Evolutionary conservation across 495 filamentous ascomycete genomes (phyloP), one percentile per base, ranked within the genome.

Genomic region (Penicillium turbatum): DNA sequence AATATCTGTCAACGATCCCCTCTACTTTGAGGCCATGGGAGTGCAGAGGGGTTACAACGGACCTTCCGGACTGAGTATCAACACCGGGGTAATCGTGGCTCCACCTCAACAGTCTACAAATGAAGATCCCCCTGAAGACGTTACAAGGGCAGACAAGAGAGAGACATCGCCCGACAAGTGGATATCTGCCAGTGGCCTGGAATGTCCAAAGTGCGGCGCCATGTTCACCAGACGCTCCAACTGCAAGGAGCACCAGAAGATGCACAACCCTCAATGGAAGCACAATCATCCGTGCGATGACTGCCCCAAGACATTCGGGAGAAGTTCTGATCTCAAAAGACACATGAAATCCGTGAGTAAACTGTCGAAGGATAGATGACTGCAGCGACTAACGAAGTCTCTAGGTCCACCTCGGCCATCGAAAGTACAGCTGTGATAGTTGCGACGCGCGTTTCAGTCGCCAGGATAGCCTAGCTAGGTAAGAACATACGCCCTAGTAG

Each of bases 181-280:
- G 10, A 19, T 56, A 12, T 48, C 64, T 36, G 59, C 56, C 0
- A 57, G 53, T 36, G 90, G 86, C 50, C 88, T 84, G 63, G 69
- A 83, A 53, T 97, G 92, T 66, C 74, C 81, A 21, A 69, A 85
- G 10, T 97, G 92, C 67, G 86, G 86, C 19, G 86, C 84, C 70
- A 78, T 84, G 7, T 97, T 97, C 65, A 88, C 88, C 54, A 74
- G 92, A 47, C 87, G 83, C 62, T 97, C 92, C 72, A 97, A 97
- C 72, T 90, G 86, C 69, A 89, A 87, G 63, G 85, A 89, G 48
- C 92, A 97, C 68, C 79, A 93, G 77, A 89, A 93, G 63, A 92
- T 83, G 7, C 92, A 97, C 70, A 84, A 96, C 67, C 86, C 91
- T 2, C 80, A 78, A 44, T 77, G 83, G 46, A 83, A 82, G 56